Base-by-base conservation (phyloP, 768 basidiomycete genomes). In the Pisolithus albus region DNA sequence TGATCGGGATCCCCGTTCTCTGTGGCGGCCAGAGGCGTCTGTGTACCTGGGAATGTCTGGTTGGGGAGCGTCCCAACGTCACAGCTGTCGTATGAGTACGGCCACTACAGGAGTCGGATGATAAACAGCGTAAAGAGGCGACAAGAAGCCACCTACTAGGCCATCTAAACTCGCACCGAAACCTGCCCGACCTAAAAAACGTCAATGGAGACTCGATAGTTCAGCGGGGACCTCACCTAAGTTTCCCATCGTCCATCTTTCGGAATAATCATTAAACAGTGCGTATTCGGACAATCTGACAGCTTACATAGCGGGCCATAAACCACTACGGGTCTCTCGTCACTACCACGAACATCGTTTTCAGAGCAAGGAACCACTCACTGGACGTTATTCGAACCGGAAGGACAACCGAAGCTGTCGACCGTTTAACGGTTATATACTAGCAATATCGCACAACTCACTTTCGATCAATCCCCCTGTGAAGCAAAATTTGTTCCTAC, bases 41-140 rank as follows among this genome's bases (percentile, higher is more conserved):
- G 71, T 51, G 61, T 51, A 6, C 72, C 77, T 7, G 75, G 72
- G 49, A 71, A 61, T 10, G 86, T 83, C 61, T 91, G 89, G 59
- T 91, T 92, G 3, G 77, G 75, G 40, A 89, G 73, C 1, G 88
- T 90, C 2, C 89, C 90, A 3, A 88, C 73, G 54, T 92, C 88
- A 62, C 88, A 91, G 0, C 76, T 70, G 55, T 78, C 70, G 52
- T 84, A 84, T 23, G 70, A 69, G 54, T 76, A 74, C 38, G 74
- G 73, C 82, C 82, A 84, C 72, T 69, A 15, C 54, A 50, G 34
- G 1, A 60, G 43, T 53, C 53, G 4, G 10, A 18, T 40, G n/a
- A 36, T 52, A 46, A 46, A 9, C 8, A 47, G 23, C n/a, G 26
- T 18, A 54, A 7, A 47, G 57, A 15, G 48, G 61, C 56, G 67